These are phyloP conservation scores for Fusarium sp. DNA, from an alignment of 2,329 filamentous ascomycete genomes.

Conservation along the genomic window DNA sequence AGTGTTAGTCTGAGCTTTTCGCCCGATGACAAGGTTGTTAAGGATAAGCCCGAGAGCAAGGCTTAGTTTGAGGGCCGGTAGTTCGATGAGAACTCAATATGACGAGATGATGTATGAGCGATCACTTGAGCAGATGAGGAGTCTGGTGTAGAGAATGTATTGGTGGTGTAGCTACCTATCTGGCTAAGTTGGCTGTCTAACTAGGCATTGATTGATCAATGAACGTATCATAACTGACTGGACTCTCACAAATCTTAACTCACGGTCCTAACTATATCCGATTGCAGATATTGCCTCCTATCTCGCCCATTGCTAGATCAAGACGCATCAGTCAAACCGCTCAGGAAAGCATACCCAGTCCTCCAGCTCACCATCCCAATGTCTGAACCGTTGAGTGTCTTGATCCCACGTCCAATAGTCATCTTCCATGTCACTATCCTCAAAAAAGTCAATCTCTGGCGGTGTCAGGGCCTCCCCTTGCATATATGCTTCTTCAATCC, in stretches of 20 bases:
- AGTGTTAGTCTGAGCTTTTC: constrained; percentile 88
- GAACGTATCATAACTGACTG: background rate
- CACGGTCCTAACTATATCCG: background rate
- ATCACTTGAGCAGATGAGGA: constrained; percentile 1
- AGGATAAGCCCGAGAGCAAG: constrained; percentile 51
- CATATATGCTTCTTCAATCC: constrained; percentile 31
- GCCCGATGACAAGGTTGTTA: constrained; percentile 66
- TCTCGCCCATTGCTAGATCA: background rate
- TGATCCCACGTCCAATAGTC: constrained; percentile 43
- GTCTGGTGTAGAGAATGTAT: background rate
- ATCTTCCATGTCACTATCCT: constrained; percentile 33
- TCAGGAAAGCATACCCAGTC: constrained; percentile 43
- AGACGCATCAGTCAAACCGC: constrained; percentile 36
- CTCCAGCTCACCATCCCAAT: constrained; percentile 40
- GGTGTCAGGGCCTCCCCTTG: constrained; percentile 32
- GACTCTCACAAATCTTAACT: background rate
- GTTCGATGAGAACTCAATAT: background rate
- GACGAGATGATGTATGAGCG: constrained; percentile 2
- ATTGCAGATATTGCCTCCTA: background rate
- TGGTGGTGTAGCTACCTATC: constrained; percentile 3
- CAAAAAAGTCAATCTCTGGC: constrained; percentile 36
- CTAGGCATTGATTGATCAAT: constrained; percentile 3
- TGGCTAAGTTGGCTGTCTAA: constrained; percentile 4
- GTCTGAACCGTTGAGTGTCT: constrained; percentile 28
- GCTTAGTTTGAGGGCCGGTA: constrained; percentile 36